Conservation (phyloP, 495 filamentous ascomycete genomes). For the Hyaloscypha finlandica region DNA sequence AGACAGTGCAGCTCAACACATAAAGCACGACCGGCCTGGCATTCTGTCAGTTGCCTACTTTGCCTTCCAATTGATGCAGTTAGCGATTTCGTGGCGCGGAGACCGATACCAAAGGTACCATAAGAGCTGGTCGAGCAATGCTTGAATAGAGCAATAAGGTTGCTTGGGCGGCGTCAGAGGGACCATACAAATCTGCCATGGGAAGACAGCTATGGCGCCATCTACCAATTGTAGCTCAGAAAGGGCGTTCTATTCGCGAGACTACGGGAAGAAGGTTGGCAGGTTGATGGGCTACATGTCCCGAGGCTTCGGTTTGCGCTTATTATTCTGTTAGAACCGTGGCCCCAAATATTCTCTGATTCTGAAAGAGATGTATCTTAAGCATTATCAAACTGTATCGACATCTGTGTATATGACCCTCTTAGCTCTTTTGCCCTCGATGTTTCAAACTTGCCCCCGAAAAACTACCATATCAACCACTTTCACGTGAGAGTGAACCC, state of each 20-base stretch:
- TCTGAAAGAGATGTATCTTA: not conserved
- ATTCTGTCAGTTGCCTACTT: conserved; percentile 66
- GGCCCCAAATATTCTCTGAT: not conserved
- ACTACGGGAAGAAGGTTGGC: not conserved
- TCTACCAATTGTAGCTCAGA: not conserved
- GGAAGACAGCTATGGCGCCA: not conserved
- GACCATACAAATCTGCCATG: conserved; percentile 58
- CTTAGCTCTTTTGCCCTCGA: not conserved
- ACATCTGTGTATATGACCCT: not conserved
- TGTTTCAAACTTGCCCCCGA: not conserved
- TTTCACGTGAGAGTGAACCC: not conserved
- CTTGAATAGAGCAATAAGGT: conserved; percentile 44
- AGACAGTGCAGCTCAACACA: conserved; percentile 87
- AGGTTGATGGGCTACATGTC: not conserved
- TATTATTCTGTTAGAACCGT: not conserved
- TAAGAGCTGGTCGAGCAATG: conserved; percentile 89
- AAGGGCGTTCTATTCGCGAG: not conserved
- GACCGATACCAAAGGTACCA: conserved; percentile 71
- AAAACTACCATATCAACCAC: not conserved
- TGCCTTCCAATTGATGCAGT: conserved; percentile 62
- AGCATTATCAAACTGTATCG: not conserved
- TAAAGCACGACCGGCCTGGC: conserved; percentile 56
- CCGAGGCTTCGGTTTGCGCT: not conserved
- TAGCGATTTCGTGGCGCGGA: conserved; percentile 85
- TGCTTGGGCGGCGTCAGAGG: conserved; percentile 93